These are phyloP conservation scores for Nothophytophthora sp. DNA, from an alignment of 352 stramenopile genomes.

Conservation along the genomic window DNA sequence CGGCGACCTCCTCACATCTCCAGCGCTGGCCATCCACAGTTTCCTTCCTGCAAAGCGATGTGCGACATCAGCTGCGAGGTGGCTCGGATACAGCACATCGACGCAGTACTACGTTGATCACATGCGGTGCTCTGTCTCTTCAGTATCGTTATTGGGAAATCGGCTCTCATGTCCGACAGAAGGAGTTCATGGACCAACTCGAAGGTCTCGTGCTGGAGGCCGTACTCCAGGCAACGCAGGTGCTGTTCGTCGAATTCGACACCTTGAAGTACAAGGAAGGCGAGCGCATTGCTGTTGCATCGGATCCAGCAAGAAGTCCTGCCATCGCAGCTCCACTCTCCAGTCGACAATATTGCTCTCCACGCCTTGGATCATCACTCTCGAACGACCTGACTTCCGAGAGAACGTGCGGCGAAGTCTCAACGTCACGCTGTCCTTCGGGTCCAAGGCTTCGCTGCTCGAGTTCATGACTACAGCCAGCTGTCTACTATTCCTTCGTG, in stretches of 20 bases:
- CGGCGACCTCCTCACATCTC: conserved; percentile 22
- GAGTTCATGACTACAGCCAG: conserved; percentile 41
- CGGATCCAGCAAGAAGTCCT: conserved; percentile 46
- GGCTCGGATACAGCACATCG: conserved; percentile 42
- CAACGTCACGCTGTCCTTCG: conserved; percentile 53
- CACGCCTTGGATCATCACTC: conserved; percentile 42
- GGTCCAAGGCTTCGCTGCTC: conserved; percentile 34
- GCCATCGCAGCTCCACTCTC: conserved; percentile 43
- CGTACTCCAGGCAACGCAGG: conserved; percentile 48
- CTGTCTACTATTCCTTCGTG: conserved; percentile 46
- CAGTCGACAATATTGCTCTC: conserved; percentile 50
- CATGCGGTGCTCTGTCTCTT: conserved; percentile 51
- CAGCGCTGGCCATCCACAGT: conserved; percentile 45
- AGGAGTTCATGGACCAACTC: conserved; percentile 46
- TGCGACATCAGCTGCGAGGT: conserved; percentile 38
- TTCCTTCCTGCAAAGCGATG: conserved; percentile 71
- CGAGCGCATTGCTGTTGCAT: conserved; percentile 37
- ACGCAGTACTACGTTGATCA: conserved; percentile 46
- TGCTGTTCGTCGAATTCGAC: conserved; percentile 59
- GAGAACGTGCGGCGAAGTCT: conserved; percentile 59
- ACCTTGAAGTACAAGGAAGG: conserved; percentile 37
- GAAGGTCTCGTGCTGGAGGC: conserved; percentile 49
- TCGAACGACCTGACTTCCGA: conserved; percentile 36
- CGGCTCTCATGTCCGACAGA: conserved; percentile 21
- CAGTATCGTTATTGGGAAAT: conserved; percentile 61